Base-by-base conservation (phyloP, 768 basidiomycete genomes). In the Ramaria sp. region DNA sequence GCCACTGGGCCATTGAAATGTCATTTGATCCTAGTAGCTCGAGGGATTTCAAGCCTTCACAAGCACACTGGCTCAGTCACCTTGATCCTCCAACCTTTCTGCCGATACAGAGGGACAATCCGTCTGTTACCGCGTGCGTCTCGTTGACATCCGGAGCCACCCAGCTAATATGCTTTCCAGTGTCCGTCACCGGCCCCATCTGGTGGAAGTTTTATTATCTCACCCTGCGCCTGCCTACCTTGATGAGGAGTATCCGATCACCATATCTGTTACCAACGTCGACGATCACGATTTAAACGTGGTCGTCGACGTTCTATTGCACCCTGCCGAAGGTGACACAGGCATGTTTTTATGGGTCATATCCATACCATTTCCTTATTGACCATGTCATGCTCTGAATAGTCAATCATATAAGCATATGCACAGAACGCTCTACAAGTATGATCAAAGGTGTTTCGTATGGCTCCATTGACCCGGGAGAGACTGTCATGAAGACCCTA, bases 171-270 rank as follows among this genome's bases (percentile, higher is more conserved):
- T 27, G 48, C 20, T 59, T 60, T 39, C 6, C 38, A 88, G 85
- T 20, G 77, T 88, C 42, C 80, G 77, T 50, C 76, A 84, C 60
- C 79, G 79, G 20, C 76, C 82, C 0, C 88, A 89, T 59, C 67
- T 69, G 0, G 63, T 95, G 3, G 62, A 69, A 4, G 70, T 89
- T 19, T 70, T 73, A 0, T 65, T 93, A 46, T 67, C 73, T 1
- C 84, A 91, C 57, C 70, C 77, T 0, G 67, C 77, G 1, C 86
- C 88, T 0, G 91, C 90, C 0, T 88, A 85, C 66, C 68, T 95
- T 37, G 84, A 88, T 60, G 94, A 96, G 67, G 76, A 78, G 46
- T 89, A 87, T 64, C 83, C 87, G 0, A 84, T 97, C 62, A 65
- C 67, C 11, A 72, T 97, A 42, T 74, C 80, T 47, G 75, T 95